Evolutionary conservation across 768 basidiomycete species (phyloP), one percentile per base, ranked within the genome.

Genomic region (Hygrocybe coccinea): DNA sequence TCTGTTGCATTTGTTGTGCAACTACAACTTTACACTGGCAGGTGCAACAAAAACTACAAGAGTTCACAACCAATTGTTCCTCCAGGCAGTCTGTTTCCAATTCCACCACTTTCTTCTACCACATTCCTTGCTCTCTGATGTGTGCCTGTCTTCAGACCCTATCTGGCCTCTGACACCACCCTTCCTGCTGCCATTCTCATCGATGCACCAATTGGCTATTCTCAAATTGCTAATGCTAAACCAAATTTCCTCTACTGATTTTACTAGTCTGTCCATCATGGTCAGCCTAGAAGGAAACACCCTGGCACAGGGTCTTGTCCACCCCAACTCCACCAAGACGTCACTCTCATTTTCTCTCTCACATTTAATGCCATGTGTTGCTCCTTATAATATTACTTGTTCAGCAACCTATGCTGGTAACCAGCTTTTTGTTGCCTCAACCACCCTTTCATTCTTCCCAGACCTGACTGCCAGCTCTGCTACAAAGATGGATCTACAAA

Each of bases 401-500:
- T 64, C 69, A 0, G 78, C 77, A 3, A 74, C 64, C 2, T 65
- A 73, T 52, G 60, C 60, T 19, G 54, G 66, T 54, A 49, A 59
- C 46, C 79, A 81, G 54, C 74, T 66, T 3, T 85, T 80, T 60
- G 67, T 65, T 3, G 71, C 80, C 2, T 69, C 72, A 2, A 72
- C 78, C 0, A 62, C 71, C 6, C 63, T 87, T 48, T 76, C 76
- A 1, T 78, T 77, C 53, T 67, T 84, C 34, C 82, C 83, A 5
- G 65, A 73, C 24, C 80, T 75, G 0, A 74, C 78, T 1, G 56
- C 71, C 2, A 71, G 66, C 1, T 76, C 79, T 12, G 83, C 82
- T n/a, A 83, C 82, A 0, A 85, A 84, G 62, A 80, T 83, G 76
- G 83, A 84, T 62, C 67, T 79, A 47, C 74, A 82, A 34, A 84